A percentile compares a stretch with the other conserved stretches of the same genome.
Evolutionary conservation across 148 eudicot species (phyloP).

Genomic region (Vaccinium darrowii): DNA sequence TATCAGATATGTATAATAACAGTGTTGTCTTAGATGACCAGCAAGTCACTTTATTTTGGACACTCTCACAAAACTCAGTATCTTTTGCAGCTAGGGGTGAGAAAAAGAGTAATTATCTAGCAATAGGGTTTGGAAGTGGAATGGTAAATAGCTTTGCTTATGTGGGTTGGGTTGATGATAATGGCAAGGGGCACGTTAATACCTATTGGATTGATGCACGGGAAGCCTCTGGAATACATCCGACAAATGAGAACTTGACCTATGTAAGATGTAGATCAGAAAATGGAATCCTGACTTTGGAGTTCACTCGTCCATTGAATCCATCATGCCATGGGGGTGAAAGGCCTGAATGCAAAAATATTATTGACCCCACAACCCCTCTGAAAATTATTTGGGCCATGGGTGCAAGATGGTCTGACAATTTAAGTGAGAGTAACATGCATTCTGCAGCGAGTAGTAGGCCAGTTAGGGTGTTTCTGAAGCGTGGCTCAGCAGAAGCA

Average conservation of each 20-base stretch:
- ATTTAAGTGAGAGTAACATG: constrained; percentile 75
- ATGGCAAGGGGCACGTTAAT: constrained; percentile 63
- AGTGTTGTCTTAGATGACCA: constrained; percentile 92
- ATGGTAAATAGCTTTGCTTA: constrained; percentile 89
- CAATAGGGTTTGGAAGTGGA: constrained; percentile 80
- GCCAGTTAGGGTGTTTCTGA: constrained; percentile 68
- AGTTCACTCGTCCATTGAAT: constrained; percentile 83
- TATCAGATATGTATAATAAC: constrained; percentile 87
- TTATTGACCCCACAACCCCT: constrained; percentile 79
- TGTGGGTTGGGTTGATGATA: constrained; percentile 87
- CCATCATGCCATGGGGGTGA: constrained; percentile 58
- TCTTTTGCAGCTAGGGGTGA: constrained; percentile 88
- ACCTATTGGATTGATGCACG: constrained; percentile 84
- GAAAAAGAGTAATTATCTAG: constrained; percentile 90
- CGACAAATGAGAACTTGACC: constrained; percentile 77
- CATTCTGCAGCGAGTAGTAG: constrained; percentile 79
- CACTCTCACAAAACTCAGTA: constrained; percentile 64
- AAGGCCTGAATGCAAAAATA: constrained; percentile 79
- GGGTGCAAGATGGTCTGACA: constrained; percentile 90
- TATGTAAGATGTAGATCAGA: constrained; percentile 90
- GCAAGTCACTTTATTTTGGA: constrained; percentile 86
- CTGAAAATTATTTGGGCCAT: constrained; percentile 89
- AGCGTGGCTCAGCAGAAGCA: constrained; percentile 86
- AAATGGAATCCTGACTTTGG: constrained; percentile 87
- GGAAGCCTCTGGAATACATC: constrained; percentile 64